Base-by-base conservation (phyloP, 129 eudicot species). In the Escallonia rubra region DNA sequence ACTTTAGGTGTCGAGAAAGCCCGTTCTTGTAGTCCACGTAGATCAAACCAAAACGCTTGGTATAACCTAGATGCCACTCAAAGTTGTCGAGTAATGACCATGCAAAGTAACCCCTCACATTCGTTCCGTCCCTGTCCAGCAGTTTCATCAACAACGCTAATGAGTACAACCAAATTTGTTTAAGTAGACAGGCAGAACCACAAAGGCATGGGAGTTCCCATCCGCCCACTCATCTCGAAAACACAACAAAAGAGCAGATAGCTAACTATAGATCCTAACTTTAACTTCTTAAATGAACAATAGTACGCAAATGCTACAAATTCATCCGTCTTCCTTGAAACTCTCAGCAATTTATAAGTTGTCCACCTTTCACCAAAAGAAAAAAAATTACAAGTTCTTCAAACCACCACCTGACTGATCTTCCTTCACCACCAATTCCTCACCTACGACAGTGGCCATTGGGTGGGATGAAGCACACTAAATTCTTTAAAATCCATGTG, bases 1-100 rank as follows among this genome's bases (percentile, higher is more conserved):
- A 81, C 53, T 87, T 87, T 1, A 72, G 84, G 46, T 84, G 90
- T 16, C 95, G 83, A 49, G 83, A 7, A 11, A 84, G 87, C 50
- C 76, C 80, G 7, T 87, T 81, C 58, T 79, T 84, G 78, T 63
- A 88, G 77, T 88, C 96, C 41, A 88, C 87, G 42, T 80, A 82
- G 34, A 82, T 55, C 76, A 88, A 60, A 52, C 96, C 93, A 12
- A 89, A 89, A 6, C 96, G 80, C 65, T 80, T 86, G 53, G 96
- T 89, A 62, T 86, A 86, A 38, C 96, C 96, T 34, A 59, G 52
- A n/a, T 34, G 61, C 96, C 96, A 90, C 77, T 90, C 96, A 61
- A 86, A 90, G 85, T 90, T 86, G 75, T 90, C 95, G 71, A 90
- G 77, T 61, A 90, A 67, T 4, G 96, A 90, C 96, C 97, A 90